Percentiles rank a stretch among this genome's conserved stretches.
phyloP scores from a whole-genome alignment of 371 early-diverging fungal species.

The Blakeslea trispora region DNA sequence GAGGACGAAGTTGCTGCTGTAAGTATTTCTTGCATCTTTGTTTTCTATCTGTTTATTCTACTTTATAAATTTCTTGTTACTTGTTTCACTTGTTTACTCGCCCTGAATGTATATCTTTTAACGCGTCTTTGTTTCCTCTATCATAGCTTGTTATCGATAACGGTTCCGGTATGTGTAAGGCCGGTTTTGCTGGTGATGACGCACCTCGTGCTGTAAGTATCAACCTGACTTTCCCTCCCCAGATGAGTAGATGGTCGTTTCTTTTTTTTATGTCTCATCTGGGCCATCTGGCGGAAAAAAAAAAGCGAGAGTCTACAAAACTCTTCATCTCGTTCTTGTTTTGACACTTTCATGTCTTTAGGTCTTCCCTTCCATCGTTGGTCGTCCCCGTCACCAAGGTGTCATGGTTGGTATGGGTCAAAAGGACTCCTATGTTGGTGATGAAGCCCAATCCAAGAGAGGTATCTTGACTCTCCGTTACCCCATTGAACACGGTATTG shows the following conservation, averaged over 20 bases:
- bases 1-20: conserved; percentile 87
- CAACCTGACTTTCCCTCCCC: neutral
- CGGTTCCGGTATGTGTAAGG: conserved; percentile 99
- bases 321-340: neutral
- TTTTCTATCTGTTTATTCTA: neutral
- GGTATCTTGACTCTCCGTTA: conserved; percentile 99
- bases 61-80: conserved; percentile 4
- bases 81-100: neutral
- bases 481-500: conserved; percentile 99
- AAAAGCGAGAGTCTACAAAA: too few species aligned
- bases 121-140: conserved; percentile 13
- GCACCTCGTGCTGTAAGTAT: conserved; percentile 97
- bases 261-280: too few species aligned
- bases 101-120: neutral
- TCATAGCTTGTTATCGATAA: conserved; percentile 90
- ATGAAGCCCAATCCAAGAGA: conserved; percentile 99
- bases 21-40: conserved; percentile 43
- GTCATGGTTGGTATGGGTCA: conserved; percentile 99
- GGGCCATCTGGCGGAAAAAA: conserved; percentile 6
- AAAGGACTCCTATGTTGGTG: conserved; percentile 99
- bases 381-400: conserved; percentile 99
- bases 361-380: conserved; percentile 99
- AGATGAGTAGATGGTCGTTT: conserved; percentile 8
- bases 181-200: conserved; percentile 99
- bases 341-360: conserved; percentile 20